A percentile compares a stretch with the other conserved stretches of the same genome.
phyloP scores from a whole-genome alignment of 371 early-diverging fungal species.

The Saksenaea oblongispora region DNA sequence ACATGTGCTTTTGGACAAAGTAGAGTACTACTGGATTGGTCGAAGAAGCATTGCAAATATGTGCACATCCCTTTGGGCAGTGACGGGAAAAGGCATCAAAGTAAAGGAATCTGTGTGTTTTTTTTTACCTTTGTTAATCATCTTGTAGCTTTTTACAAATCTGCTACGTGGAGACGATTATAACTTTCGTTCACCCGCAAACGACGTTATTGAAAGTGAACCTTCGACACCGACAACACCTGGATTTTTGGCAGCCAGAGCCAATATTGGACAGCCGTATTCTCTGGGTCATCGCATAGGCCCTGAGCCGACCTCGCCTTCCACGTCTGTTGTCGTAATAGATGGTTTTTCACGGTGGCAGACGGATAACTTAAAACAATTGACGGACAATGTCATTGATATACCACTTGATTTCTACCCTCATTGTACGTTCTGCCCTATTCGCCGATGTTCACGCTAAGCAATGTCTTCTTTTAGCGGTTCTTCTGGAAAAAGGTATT shows the following conservation, averaged over 20 bases:
- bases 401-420: constrained; percentile 83
- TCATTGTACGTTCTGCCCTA: constrained; percentile 56
- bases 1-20: constrained; percentile 59
- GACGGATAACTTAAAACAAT: constrained; percentile 33
- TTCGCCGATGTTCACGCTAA: background rate
- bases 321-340: constrained; percentile 26
- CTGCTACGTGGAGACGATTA: constrained; percentile 38
- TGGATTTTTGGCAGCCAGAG: constrained; percentile 23
- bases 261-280: constrained; percentile 36
- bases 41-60: constrained; percentile 56
- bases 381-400: constrained; percentile 37
- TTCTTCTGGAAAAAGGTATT: constrained; percentile 73
- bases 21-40: constrained; percentile 78
- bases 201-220: constrained; percentile 34
- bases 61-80: constrained; percentile 74
- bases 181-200: constrained; percentile 26
- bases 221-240: constrained; percentile 44
- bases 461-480: constrained; percentile 46
- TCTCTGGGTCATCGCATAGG: constrained; percentile 41
- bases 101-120: constrained; percentile 40
- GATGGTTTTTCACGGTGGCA: constrained; percentile 39
- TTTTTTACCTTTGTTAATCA: background rate
- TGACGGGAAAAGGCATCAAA: constrained; percentile 69
- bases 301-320: constrained; percentile 26
- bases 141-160: constrained; percentile 47